A percentile compares a stretch with the other conserved stretches of the same genome.
Evolutionary conservation across 441 rosid species (phyloP).

Genomic region (Populus hybrid): DNA sequence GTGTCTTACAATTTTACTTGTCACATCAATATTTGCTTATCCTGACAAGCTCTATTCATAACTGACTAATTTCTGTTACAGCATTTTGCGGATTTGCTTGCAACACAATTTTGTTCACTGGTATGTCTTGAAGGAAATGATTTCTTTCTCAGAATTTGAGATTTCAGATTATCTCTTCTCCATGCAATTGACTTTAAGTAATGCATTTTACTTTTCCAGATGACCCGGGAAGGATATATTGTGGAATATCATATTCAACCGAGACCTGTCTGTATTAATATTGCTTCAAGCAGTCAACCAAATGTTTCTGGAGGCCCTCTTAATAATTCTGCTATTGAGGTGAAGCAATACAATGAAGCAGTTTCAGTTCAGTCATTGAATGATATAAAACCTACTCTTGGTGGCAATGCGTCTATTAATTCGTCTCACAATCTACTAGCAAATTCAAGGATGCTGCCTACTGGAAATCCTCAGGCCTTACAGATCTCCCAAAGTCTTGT

Average conservation of each 20-base stretch:
- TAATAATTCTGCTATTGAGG: constrained; percentile 53
- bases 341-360: constrained; percentile 61
- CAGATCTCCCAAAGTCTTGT: constrained; percentile 77
- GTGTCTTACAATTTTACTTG: constrained; percentile 6
- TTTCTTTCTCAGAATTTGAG: constrained; percentile 6
- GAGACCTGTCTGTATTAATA: constrained; percentile 50
- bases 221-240: constrained; percentile 66
- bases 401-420: constrained; percentile 47
- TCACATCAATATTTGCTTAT: constrained; percentile 9
- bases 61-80: constrained; percentile 41
- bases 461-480: constrained; percentile 68
- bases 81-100: constrained; percentile 92
- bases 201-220: constrained; percentile 50
- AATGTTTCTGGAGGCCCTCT: constrained; percentile 45
- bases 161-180: constrained; percentile 10
- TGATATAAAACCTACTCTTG: constrained; percentile 58
- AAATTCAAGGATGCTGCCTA: constrained; percentile 68
- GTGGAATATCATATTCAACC: constrained; percentile 54
- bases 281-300: constrained; percentile 50
- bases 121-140: constrained; percentile 40
- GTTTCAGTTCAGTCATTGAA: constrained; percentile 49
- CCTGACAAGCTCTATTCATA: constrained; percentile 7
- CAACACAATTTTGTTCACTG: constrained; percentile 64
- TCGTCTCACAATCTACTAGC: constrained; percentile 50
- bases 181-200: constrained; percentile 20